A percentile compares a stretch with the other conserved stretches of the same genome.
These are phyloP conservation scores for Nakataea oryzae DNA, from an alignment of 2,329 filamentous ascomycete genomes.

Conservation along the genomic window DNA sequence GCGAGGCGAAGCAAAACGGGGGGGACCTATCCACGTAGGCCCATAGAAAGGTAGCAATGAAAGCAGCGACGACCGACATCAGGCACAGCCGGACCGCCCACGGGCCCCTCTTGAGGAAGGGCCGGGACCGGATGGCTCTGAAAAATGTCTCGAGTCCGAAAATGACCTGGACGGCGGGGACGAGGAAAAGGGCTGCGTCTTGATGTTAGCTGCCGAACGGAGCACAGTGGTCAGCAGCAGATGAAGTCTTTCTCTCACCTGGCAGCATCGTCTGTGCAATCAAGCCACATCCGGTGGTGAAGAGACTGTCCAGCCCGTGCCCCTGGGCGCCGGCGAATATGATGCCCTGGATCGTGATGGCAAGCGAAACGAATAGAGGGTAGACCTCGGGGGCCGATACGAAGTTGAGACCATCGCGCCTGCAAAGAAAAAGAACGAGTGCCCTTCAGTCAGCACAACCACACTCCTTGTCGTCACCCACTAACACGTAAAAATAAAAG, in stretches of 20 bases:
- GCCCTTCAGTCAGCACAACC: neutral
- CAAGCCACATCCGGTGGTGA: constrained; percentile 39
- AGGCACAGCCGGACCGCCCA: constrained; percentile 52
- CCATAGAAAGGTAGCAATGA: constrained; percentile 47
- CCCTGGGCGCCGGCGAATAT: constrained; percentile 47
- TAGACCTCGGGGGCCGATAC: constrained; percentile 37
- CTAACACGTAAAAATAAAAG: too few relatives aligned
- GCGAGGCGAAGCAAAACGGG: constrained; percentile 54
- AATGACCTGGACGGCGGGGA: constrained; percentile 54
- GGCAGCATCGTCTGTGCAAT: constrained; percentile 50
- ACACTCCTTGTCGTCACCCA: too few relatives aligned
- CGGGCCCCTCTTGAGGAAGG: constrained; percentile 48
- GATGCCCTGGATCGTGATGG: constrained; percentile 47
- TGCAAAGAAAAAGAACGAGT: too few relatives aligned
- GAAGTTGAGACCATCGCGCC: constrained; percentile 15
- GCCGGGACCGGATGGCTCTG: constrained; percentile 40
- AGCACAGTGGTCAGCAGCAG: neutral
- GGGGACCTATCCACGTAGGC: constrained; percentile 43
- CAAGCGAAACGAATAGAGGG: constrained; percentile 45
- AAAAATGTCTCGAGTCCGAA: constrained; percentile 53
- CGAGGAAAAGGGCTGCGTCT: constrained; percentile 34
- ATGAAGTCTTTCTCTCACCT: constrained; percentile 30
- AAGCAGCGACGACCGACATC: constrained; percentile 34
- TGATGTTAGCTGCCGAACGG: neutral
- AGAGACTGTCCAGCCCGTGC: constrained; percentile 38